phyloP scores from a whole-genome alignment of 192 early-diverging fungal genomes.

The Coemansia sp. region DNA sequence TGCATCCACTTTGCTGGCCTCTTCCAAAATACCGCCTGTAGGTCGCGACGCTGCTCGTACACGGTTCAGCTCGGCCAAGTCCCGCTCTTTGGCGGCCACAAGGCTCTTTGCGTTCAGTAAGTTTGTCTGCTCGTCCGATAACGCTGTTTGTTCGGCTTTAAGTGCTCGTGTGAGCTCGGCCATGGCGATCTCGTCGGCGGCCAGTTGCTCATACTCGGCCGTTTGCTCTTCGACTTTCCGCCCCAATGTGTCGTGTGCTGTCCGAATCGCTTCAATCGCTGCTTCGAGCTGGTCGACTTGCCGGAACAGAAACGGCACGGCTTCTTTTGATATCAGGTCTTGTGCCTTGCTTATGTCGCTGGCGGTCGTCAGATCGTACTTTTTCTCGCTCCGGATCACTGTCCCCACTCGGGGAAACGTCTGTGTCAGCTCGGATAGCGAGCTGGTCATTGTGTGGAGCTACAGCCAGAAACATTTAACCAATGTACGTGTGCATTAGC shows the following conservation, averaged over 20 bases:
- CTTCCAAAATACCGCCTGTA: slow-evolving; percentile 28
- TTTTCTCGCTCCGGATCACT: slow-evolving; percentile 48
- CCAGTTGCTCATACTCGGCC: slow-evolving; percentile 36
- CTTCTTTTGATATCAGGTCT: slow-evolving; percentile 50
- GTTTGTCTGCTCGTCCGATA: slow-evolving; percentile 46
- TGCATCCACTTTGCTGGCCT: slow-evolving; percentile 37
- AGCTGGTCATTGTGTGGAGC: slow-evolving; percentile 30
- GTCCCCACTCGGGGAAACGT: slow-evolving; percentile 49
- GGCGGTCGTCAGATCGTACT: slow-evolving; percentile 52
- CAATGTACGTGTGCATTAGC: background rate
- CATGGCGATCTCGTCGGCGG: slow-evolving; percentile 36
- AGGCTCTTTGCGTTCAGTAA: slow-evolving; percentile 45
- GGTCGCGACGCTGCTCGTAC: slow-evolving; percentile 16
- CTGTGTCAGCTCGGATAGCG: slow-evolving; percentile 32
- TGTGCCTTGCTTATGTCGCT: slow-evolving; percentile 55
- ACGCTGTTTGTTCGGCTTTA: slow-evolving; percentile 22
- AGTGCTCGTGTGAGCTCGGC: slow-evolving; percentile 23
- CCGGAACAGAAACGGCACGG: slow-evolving; percentile 53
- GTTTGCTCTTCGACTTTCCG: slow-evolving; percentile 36
- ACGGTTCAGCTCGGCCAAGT: slow-evolving; percentile 44
- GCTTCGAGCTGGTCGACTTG: slow-evolving; percentile 54
- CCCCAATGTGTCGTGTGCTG: slow-evolving; percentile 38
- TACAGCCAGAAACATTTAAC: background rate
- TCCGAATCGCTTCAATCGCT: slow-evolving; percentile 42
- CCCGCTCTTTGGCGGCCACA: slow-evolving; percentile 46